Evolutionary conservation across 257 asterid genomes (phyloP), one percentile per base, ranked within the genome.

Genomic region (Solanum bulbocastanum): DNA sequence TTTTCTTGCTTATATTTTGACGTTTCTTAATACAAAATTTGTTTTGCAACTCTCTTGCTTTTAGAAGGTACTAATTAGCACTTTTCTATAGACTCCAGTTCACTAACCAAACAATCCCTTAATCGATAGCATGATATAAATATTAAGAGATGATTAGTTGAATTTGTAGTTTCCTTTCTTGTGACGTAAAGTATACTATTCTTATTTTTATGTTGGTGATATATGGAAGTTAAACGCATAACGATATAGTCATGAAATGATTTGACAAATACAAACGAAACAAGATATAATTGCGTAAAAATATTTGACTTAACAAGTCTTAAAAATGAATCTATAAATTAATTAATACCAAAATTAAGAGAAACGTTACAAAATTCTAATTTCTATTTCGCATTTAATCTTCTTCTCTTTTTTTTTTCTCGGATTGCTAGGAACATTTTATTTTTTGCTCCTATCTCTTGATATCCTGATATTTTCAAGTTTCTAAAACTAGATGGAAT

Each of bases 391-490:
- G 30, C 85, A 3, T 49, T 82, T 82, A 49, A 82, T 18, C 27
- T 81, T n/a, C 10, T 5, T 15, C 25, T 39, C 2, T 49, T 39
- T 18, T 14, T 46, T 6, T 9, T 2, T 30, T 16, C 69, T 27
- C 4, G 44, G 68, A 18, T 49, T 49, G 16, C 42, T 16, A 49
- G 85, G 69, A 82, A 22, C 85, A 10, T 16, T 46, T 82, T 52
- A 16, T 46, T 49, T 81, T 27, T 78, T 11, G 22, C 33, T 8
- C 11, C 42, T 25, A 40, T 6, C 30, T 86, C 75, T 71, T 86
- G 10, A 42, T 85, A 36, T 85, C 88, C 44, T 39, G 33, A 92
- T 91, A 84, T 84, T 90, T 84, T 90, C 84, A 79, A 92, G 87
- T 83, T 56, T 85, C 92, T 92, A 90, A 91, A 10, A 30, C 42